Evolutionary conservation across 2,329 filamentous ascomycete species (phyloP), one percentile per base, ranked within the genome.

Genomic region (Podosphaera fusca): DNA sequence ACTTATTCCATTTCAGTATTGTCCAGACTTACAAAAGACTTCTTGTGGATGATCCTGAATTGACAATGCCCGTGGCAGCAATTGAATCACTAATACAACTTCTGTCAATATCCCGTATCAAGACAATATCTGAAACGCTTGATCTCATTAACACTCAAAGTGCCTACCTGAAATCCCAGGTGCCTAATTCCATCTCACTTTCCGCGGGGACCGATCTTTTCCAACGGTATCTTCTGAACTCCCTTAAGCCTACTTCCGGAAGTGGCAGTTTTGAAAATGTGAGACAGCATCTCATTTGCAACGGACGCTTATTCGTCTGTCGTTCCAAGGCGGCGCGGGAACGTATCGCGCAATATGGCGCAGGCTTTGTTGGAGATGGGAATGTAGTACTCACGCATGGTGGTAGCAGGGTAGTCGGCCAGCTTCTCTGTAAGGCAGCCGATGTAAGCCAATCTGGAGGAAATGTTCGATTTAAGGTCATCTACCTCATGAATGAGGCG

Each of bases 141-240:
- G 84, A 90, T 64, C 80, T 89, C 51, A 79, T 96, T 61, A 81
- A 83, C 66, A 79, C 77, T 52, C 83, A 92, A 67, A 90, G 87
- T 55, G 75, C 79, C 56, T 79, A 81, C 64, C 79, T 98, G 61
- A 90, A 89, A 69, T 75, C 76, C 58, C 80, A 82, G 29, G 84
- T 94, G 56, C 76, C 84, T 6, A 96, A 98, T 71, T 86, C 89
- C 12, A 86, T 96, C 58, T 90, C 89, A 3, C 80, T 96, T 14
- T 88, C 86, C 54, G 92, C 94, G 57, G 92, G 92, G 65, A 95
- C 89, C 59, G 89, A 95, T 69, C 80, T 96, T 59, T 96, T 98
- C 74, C 85, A 92, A 69, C 84, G 90, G 68, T 96, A 94, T 71
- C 80, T 98, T 63, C 84, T 95, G 65, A 81, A 82, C 58, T 87